Base-by-base conservation (phyloP, 2,329 filamentous ascomycete species). In the Colletotrichum melonis region DNA sequence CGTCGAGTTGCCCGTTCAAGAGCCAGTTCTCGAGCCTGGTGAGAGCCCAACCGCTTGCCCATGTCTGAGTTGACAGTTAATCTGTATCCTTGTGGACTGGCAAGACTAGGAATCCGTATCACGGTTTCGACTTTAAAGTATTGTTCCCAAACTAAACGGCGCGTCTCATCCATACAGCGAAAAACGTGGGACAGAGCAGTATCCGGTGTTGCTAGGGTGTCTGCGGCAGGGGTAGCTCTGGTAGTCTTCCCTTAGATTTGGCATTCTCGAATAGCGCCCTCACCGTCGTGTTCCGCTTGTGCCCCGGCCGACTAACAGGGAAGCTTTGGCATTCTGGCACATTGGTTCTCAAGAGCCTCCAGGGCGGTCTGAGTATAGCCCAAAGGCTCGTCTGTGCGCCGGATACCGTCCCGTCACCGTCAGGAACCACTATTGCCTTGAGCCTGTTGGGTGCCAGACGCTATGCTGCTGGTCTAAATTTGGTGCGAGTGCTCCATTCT, bases 151-250 rank as follows among this genome's bases (percentile, higher is more conserved):
- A 49, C 19, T 22, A n/a, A 28, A 30, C 35, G 46, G 60, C 28
- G 60, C 46, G 54, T 71, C 67, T 60, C 62, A 30, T 63, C 62
- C 19, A 62, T 22, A 49, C 42, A 72, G 6, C 38, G 57, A 30
- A 59, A 72, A 73, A 73, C 71, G 57, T 73, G 71, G 71, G 30
- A 66, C 49, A 62, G 67, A 66, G 35, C 67, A 28, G 52, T 72
- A 26, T 72, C 68, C 38, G 60, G 42, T 60, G 22, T 24, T 35
- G 66, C n/a, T 49, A 46, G 24, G 24, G 22, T 26, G n/a, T 58
- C 52, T 26, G 14, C 14, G 7, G 67, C 57, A 69, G 42, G 65
- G 69, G 38, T 64, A 64, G 28, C 57, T 67, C 35, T 58, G 14
- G 5, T 35, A n/a, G 42, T 49, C 19, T 49, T 22, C 58, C 57